Percentiles rank a stretch among this genome's conserved stretches.
Conservation (phyloP, 495 filamentous ascomycete species). For the Aspergillus heteromorphus region DNA sequence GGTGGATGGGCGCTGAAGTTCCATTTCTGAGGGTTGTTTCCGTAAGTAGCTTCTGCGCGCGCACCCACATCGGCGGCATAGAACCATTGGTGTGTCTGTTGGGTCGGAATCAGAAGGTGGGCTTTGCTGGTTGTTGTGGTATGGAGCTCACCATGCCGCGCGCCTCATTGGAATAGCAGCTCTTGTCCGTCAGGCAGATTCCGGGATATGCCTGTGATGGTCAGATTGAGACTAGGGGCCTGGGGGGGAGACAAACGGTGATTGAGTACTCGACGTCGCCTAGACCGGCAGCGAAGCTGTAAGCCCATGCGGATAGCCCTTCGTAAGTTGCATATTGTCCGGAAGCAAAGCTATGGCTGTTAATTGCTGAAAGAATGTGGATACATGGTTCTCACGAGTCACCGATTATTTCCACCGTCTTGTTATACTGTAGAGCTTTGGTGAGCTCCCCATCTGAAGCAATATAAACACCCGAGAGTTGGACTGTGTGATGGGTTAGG, state of each 20-base stretch:
- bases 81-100: constrained; percentile 59
- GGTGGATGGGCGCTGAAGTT: constrained; percentile 53
- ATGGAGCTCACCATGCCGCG: constrained; percentile 26
- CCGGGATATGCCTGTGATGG: constrained; percentile 48
- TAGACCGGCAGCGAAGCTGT: constrained; percentile 50
- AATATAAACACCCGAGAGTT: constrained; percentile 53
- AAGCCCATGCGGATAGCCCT: constrained; percentile 56
- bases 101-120: too few relatives aligned
- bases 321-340: constrained; percentile 64
- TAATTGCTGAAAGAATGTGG: neutral
- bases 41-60: constrained; percentile 46
- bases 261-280: constrained; percentile 61
- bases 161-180: constrained; percentile 46
- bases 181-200: constrained; percentile 54
- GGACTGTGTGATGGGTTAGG: constrained; percentile 34
- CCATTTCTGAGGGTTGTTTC: constrained; percentile 53
- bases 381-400: constrained; percentile 38
- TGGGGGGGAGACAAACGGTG: constrained; percentile 31
- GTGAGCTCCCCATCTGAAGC: constrained; percentile 41
- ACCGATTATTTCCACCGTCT: constrained; percentile 62
- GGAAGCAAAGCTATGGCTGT: constrained; percentile 25
- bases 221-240: neutral
- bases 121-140: neutral
- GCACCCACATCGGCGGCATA: constrained; percentile 55
- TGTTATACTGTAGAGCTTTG: constrained; percentile 45